A percentile compares a stretch with the other conserved stretches of the same genome.
Conservation (phyloP, 2,329 filamentous ascomycete species). For the Fusarium haematococcum region DNA sequence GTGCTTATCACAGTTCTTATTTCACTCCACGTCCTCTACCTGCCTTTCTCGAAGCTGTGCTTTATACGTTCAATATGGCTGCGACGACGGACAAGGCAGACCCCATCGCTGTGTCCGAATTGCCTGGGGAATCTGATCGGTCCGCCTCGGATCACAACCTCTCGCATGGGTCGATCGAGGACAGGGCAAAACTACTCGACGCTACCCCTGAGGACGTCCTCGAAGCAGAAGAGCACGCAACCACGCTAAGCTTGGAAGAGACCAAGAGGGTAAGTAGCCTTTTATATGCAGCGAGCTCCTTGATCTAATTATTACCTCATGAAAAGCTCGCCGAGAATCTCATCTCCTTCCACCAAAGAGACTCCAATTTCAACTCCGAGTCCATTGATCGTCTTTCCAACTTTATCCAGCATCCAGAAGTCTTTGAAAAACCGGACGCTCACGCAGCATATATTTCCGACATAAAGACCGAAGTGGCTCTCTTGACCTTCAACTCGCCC, state of each 20-base stretch:
- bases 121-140: background rate
- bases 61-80: background rate
- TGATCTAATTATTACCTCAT: background rate
- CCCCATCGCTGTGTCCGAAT: background rate
- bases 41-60: background rate
- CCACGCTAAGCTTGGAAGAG: background rate
- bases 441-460: constrained; percentile 57
- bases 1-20: background rate
- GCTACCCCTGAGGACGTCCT: background rate
- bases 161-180: background rate
- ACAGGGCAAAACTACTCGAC: background rate
- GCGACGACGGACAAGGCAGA: background rate
- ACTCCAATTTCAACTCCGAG: constrained; percentile 36
- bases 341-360: constrained; percentile 30
- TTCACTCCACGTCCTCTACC: background rate
- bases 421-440: constrained; percentile 52
- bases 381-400: constrained; percentile 23
- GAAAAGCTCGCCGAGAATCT: constrained; percentile 27
- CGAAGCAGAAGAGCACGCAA: background rate
- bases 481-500: constrained; percentile 65
- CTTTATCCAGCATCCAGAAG: constrained; percentile 36
- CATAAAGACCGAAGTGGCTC: constrained; percentile 64
- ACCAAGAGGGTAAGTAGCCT: background rate
- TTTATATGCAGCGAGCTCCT: background rate
- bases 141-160: background rate